phyloP scores from a whole-genome alignment of 83 land plant species.

The Picea abies region DNA sequence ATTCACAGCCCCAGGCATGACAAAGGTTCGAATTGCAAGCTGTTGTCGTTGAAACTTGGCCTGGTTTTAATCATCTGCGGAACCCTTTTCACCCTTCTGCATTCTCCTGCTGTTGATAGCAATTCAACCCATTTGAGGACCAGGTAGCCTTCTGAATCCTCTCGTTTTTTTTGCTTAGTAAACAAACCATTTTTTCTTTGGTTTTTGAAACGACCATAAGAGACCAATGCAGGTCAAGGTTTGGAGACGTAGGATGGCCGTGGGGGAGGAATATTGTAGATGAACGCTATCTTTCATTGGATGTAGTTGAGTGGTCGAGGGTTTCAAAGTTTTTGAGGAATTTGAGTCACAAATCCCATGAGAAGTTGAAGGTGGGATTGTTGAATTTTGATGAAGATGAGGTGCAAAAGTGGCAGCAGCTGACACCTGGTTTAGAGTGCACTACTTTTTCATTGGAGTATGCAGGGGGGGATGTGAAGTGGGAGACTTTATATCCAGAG shows the following conservation, averaged over 20 bases:
- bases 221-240: conserved; percentile 39
- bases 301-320: conserved; percentile 40
- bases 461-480: conserved; percentile 41
- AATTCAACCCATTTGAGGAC: conserved; percentile 3
- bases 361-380: conserved; percentile 42
- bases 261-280: conserved; percentile 38
- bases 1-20: conserved; percentile 13
- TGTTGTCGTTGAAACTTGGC: conserved; percentile 33
- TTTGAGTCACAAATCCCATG: not conserved
- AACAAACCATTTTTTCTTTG: not conserved
- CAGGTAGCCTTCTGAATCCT: not conserved
- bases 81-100: conserved; percentile 31
- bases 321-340: conserved; percentile 19
- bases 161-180: not conserved
- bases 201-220: not conserved
- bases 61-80: conserved; percentile 33
- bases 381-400: conserved; percentile 55
- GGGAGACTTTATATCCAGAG: conserved; percentile 78
- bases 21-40: conserved; percentile 28
- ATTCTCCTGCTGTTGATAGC: conserved; percentile 35
- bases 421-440: conserved; percentile 30
- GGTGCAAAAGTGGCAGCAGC: conserved; percentile 43
- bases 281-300: conserved; percentile 41
- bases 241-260: conserved; percentile 43
- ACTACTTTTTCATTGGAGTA: conserved; percentile 36